A percentile compares a stretch with the other conserved stretches of the same genome.
Conservation (phyloP, 2,329 filamentous ascomycete species). For the Scytalidium sp. region DNA sequence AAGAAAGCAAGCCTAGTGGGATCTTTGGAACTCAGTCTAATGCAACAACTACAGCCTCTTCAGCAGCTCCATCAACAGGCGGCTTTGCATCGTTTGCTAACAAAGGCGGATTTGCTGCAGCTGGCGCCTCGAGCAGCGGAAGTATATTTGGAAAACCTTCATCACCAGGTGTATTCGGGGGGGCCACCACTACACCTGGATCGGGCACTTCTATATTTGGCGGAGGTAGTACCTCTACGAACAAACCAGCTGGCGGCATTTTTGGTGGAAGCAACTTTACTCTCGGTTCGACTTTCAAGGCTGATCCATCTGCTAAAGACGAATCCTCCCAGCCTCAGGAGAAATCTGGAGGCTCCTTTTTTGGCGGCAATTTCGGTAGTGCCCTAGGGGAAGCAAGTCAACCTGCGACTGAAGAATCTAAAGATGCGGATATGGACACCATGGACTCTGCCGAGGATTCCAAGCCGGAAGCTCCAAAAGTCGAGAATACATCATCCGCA, state of each 20-base stretch:
- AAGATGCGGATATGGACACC: slow-evolving; percentile 51
- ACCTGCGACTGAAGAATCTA: slow-evolving; percentile 25
- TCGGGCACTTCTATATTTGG: slow-evolving; percentile 3
- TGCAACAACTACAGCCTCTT: slow-evolving; percentile 20
- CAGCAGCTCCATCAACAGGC: slow-evolving; percentile 32
- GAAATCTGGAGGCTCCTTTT: slow-evolving; percentile 48
- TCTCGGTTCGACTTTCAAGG: slow-evolving; percentile 33
- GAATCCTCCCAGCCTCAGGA: slow-evolving; percentile 49
- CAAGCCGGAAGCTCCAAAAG: slow-evolving; percentile 11
- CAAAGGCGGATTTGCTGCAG: slow-evolving; percentile 50
- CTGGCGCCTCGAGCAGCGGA: slow-evolving; percentile 27
- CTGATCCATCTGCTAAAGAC: slow-evolving; percentile 52
- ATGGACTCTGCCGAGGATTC: slow-evolving; percentile 13
- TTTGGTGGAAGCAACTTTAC: slow-evolving; percentile 21
- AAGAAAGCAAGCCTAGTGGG: slow-evolving; percentile 39
- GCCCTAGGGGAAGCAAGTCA: slow-evolving; percentile 49
- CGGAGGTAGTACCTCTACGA: neutral
- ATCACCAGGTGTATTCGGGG: slow-evolving; percentile 20
- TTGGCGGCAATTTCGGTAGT: slow-evolving; percentile 59
- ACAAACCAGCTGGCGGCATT: slow-evolving; percentile 14
- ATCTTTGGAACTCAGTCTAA: slow-evolving; percentile 30
- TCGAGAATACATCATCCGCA: slow-evolving; percentile 16
- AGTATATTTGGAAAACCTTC: slow-evolving; percentile 23
- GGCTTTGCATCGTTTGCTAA: slow-evolving; percentile 54
- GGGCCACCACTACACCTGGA: neutral